Evolutionary conservation across 306 rosid species (phyloP), one percentile per base, ranked within the genome.

Genomic region (Vicia sativa): DNA sequence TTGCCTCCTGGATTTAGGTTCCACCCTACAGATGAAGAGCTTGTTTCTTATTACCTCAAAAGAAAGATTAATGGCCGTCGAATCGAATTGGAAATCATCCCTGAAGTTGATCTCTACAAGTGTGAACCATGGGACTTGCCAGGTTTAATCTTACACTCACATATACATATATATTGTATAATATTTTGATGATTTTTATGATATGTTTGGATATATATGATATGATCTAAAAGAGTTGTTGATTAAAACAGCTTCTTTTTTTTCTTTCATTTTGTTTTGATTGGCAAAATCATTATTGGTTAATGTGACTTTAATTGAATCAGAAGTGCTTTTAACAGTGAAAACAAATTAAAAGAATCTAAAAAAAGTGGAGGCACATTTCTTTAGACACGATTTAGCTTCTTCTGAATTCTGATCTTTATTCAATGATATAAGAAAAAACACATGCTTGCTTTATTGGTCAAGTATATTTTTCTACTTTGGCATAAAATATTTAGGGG

Each of bases 91-190:
- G 99, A 93, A 81, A 73, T 93, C 85, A 93, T 93, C 71, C 95
- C 97, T 39, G 99, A 93, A 74, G 97, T 93, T 72, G 99, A 93
- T 85, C 92, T 93, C 37, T 93, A 93, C 88, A 93, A 93, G 79
- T 93, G 97, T 67, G 99, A 93, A 70, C 99, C 99, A 5, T 93
- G 99, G 99, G 97, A 90, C 71, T 86, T 93, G 72, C 99, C 99
- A 62, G 99, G 99, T 93, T 85, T 19, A 39, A 2, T 54, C 1
- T 54, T 54, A 11, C 58, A 52, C n/a, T 45, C 10, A 3, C 13
- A 39, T 44, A 4, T 11, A 12, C 6, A 42, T 42, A 11, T 12
- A 4, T 43, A 28, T 4, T 28, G 31, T 28, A 7, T 34, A 34
- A 7, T 31, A 31, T 31, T 7, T 34, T 34, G 38, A 34, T 34